These are phyloP conservation scores for Aspergillus ostianus DNA, from an alignment of 495 filamentous ascomycete genomes.

Conservation along the genomic window DNA sequence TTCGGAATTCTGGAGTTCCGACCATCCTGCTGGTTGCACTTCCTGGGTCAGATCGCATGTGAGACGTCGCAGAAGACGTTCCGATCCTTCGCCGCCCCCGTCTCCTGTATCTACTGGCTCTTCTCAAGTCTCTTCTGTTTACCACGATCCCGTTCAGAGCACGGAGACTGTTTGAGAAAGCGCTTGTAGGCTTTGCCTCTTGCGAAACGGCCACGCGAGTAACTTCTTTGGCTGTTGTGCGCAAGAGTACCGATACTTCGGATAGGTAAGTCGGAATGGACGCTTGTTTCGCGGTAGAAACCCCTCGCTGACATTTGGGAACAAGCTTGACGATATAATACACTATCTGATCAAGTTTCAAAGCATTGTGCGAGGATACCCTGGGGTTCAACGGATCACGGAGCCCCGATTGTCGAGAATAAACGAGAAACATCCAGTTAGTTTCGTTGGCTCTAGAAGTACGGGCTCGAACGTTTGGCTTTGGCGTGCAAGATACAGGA, in stretches of 20 bases:
- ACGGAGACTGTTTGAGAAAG: not conserved
- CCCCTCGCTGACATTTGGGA: not conserved
- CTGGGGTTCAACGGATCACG: not conserved
- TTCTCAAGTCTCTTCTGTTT: not conserved
- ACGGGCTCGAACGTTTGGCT: not conserved
- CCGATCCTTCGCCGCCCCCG: not conserved
- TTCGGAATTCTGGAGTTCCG: constrained; percentile 36
- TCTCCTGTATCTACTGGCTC: not conserved
- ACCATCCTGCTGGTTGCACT: constrained; percentile 8
- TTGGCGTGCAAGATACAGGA: not conserved
- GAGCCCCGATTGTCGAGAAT: too few species aligned
- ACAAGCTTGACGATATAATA: not conserved
- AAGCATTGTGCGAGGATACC: not conserved
- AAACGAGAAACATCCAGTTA: too few species aligned
- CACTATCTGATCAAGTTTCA: not conserved
- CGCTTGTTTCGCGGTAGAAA: not conserved
- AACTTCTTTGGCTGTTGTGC: not conserved
- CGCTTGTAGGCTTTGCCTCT: not conserved
- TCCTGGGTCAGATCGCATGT: constrained; percentile 11
- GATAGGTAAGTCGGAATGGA: not conserved
- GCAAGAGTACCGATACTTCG: not conserved
- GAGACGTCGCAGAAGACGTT: not conserved
- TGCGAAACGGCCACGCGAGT: not conserved
- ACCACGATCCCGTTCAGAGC: not conserved
- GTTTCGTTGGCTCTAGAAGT: not conserved